A percentile compares a stretch with the other conserved stretches of the same genome.
phyloP scores from a whole-genome alignment of 805 yeast genomes.

The Metschnikowia santaceciliae region DNA sequence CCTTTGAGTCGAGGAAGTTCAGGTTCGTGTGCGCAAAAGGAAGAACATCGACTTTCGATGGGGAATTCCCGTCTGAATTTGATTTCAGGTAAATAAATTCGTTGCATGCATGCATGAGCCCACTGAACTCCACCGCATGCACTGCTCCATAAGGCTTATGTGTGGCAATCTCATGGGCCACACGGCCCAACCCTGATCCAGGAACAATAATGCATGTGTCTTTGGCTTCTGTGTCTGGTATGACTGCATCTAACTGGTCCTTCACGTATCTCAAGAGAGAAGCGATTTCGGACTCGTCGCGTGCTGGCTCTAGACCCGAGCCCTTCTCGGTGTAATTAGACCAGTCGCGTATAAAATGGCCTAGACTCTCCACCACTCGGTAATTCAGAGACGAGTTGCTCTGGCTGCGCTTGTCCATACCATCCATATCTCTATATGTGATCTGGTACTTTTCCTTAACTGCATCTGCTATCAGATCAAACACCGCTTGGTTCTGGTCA shows the following conservation, averaged over 20 bases:
- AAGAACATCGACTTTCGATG: not conserved
- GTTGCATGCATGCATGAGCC: constrained; percentile 70
- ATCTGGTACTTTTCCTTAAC: constrained; percentile 44
- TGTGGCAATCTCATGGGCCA: constrained; percentile 59
- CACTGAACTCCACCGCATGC: constrained; percentile 72
- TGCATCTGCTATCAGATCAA: constrained; percentile 44
- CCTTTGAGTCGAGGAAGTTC: constrained; percentile 46
- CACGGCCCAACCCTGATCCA: constrained; percentile 82
- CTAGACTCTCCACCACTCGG: constrained; percentile 62
- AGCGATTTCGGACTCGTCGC: constrained; percentile 45
- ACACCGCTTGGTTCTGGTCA: constrained; percentile 43
- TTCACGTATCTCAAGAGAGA: constrained; percentile 54
- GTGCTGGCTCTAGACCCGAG: not conserved
- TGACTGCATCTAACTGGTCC: constrained; percentile 34
- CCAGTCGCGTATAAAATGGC: constrained; percentile 84
- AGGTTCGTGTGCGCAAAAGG: constrained; percentile 59
- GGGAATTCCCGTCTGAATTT: not conserved
- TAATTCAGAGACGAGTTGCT: constrained; percentile 23
- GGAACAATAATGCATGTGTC: constrained; percentile 66
- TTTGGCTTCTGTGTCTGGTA: constrained; percentile 22
- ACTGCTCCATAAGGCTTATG: constrained; percentile 46
- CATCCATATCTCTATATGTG: constrained; percentile 23
- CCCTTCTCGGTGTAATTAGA: constrained; percentile 18
- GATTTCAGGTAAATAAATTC: constrained; percentile 44
- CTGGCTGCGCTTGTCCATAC: constrained; percentile 2